Evolutionary conservation across 2,329 filamentous ascomycete genomes (phyloP).

Genomic region (Xylariales sp.): DNA sequence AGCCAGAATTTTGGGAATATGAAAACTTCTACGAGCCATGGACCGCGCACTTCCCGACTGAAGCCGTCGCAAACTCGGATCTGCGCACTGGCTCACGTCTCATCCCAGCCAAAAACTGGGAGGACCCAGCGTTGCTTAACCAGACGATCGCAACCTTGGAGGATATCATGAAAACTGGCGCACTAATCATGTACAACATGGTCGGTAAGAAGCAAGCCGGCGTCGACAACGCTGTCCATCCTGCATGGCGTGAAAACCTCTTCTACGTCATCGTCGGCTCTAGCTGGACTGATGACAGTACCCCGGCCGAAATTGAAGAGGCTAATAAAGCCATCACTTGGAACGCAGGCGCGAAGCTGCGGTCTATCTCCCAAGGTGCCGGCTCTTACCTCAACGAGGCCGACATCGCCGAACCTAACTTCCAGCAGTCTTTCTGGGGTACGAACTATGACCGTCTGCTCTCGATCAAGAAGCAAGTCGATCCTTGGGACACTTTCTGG

Average conservation of each 20-base stretch:
- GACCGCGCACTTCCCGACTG: conserved; percentile 55
- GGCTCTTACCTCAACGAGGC: conserved; percentile 45
- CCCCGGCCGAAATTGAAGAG: conserved; percentile 41
- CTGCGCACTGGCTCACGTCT: conserved; percentile 54
- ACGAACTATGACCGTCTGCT: conserved; percentile 42
- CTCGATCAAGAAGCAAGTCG: conserved; percentile 42
- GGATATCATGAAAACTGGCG: conserved; percentile 39
- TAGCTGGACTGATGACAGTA: conserved; percentile 39
- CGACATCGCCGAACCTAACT: conserved; percentile 45
- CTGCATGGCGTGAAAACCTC: conserved; percentile 58
- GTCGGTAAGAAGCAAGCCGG: conserved; percentile 16
- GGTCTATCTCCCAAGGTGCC: conserved; percentile 41
- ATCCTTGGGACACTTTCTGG: conserved; percentile 44
- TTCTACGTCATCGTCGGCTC: conserved; percentile 51
- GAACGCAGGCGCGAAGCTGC: conserved; percentile 48
- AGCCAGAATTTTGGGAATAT: conserved; percentile 39
- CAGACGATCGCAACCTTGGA: conserved; percentile 13
- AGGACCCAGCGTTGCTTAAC: conserved; percentile 45
- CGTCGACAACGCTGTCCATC: conserved; percentile 47
- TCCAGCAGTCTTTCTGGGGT: conserved; percentile 44
- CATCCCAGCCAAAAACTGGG: conserved; percentile 55
- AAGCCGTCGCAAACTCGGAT: conserved; percentile 47
- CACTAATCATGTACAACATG: conserved; percentile 49
- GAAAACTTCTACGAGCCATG: conserved; percentile 46
- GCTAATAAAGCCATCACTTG: conserved; percentile 44